A percentile compares a stretch with the other conserved stretches of the same genome.
These are phyloP conservation scores for Xylaria palmicola DNA, from an alignment of 495 filamentous ascomycete genomes.

Conservation along the genomic window DNA sequence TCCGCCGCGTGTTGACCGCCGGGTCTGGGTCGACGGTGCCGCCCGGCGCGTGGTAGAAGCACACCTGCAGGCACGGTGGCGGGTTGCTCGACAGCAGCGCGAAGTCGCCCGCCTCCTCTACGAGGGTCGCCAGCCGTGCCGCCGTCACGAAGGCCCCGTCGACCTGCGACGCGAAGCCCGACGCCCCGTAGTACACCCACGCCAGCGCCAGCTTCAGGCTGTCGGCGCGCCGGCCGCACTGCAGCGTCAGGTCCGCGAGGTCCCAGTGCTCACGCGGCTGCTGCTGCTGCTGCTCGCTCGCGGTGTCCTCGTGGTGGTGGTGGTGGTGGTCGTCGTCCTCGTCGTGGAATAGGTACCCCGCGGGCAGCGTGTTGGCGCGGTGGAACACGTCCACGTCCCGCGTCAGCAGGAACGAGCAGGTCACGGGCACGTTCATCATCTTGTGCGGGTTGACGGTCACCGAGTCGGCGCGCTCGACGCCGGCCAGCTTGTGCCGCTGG, in stretches of 20 bases:
- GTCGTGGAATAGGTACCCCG: slow-evolving; percentile 83
- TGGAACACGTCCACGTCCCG: slow-evolving; percentile 74
- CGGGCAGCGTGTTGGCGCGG: slow-evolving; percentile 78
- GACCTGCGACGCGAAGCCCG: slow-evolving; percentile 58
- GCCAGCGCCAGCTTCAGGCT: slow-evolving; percentile 80
- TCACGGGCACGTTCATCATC: slow-evolving; percentile 89
- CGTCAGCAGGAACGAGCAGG: slow-evolving; percentile 86
- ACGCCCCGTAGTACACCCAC: slow-evolving; percentile 82
- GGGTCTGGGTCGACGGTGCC: slow-evolving; percentile 49
- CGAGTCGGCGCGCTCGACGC: slow-evolving; percentile 71
- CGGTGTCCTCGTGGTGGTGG: no score
- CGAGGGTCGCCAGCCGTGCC: slow-evolving; percentile 57
- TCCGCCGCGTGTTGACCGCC: slow-evolving; percentile 69
- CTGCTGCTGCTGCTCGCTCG: slow-evolving; percentile 26
- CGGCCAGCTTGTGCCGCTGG: slow-evolving; percentile 63
- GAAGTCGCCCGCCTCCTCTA: slow-evolving; percentile 59
- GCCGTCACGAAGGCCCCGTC: slow-evolving; percentile 69
- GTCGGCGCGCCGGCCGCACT: slow-evolving; percentile 87
- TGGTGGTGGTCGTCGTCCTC: slow-evolving; percentile 39
- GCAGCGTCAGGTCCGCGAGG: slow-evolving; percentile 88
- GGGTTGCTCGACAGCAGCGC: slow-evolving; percentile 71
- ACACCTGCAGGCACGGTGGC: slow-evolving; percentile 89
- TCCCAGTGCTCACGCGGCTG: slow-evolving; percentile 90
- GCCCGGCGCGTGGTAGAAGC: slow-evolving; percentile 78
- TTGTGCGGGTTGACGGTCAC: slow-evolving; percentile 92